Evolutionary conservation across 179 eudicot genomes (phyloP), one percentile per base, ranked within the genome.

Genomic region (Carnegiea gigantea): DNA sequence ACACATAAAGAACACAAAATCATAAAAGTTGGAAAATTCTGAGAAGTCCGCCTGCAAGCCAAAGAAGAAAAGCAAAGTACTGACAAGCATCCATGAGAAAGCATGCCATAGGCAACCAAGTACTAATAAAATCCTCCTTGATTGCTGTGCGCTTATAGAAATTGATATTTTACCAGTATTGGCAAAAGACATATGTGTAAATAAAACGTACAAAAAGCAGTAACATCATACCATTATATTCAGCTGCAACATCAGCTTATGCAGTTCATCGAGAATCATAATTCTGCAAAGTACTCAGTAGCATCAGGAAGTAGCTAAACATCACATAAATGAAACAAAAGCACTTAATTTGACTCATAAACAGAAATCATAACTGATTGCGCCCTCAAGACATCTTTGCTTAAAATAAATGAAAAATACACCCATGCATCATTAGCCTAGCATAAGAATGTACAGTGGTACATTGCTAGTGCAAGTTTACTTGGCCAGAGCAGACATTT

Each of bases 21-120:
- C 93, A 82, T 96, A 96, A 84, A 96, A 94, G 78, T 88, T 88
- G 5, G 92, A 83, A 85, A 94, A 96, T 82, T 94, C 96, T 18
- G 89, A 83, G 84, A 84, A 91, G 85, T 92, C 92, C 51, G 85
- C 89, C 98, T 92, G 83, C 79, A 82, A 77, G 70, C n/a, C n/a
- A 57, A 70, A 70, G 33, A 65, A 23, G n/a, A 78, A 9, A 72
- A 51, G 24, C 17, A 53, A 79, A 26, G 68, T 8, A 60, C 46
- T 15, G 23, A 1, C 73, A 70, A 15, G 33, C 46, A 70, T 30
- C 0, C n/a, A 36, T 33, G 46, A 70, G 73, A 70, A 26, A 70
- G 10, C n/a, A 70, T 9, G 8, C 11, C 72, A 33, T 70, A 36
- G 43, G 49, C 64, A 68, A 12, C n/a, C 14, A 53, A 8, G 38